Conservation (phyloP, 2,329 filamentous ascomycete species). For the Talaromyces rugulosus region DNA sequence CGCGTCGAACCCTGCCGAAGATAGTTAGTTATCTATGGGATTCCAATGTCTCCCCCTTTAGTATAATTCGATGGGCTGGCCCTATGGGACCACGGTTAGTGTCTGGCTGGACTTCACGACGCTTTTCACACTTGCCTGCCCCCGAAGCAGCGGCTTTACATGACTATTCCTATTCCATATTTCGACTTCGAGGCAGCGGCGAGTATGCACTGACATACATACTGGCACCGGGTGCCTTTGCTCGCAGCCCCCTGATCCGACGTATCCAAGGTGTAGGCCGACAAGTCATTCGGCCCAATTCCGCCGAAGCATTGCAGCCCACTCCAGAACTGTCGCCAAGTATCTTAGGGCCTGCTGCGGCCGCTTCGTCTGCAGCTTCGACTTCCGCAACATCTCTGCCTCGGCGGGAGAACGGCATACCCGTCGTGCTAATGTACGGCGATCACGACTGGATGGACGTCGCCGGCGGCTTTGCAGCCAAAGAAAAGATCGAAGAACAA, state of each 20-base stretch:
- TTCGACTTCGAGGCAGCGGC: constrained; percentile 84
- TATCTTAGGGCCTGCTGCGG: neutral
- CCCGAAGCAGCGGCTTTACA: constrained; percentile 81
- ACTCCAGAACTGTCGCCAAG: constrained; percentile 11
- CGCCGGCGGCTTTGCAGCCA: constrained; percentile 73
- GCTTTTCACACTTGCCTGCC: constrained; percentile 81
- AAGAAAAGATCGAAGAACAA: constrained; percentile 71
- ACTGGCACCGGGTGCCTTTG: constrained; percentile 88
- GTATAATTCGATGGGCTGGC: constrained; percentile 78
- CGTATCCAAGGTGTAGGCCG: constrained; percentile 82
- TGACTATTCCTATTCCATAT: constrained; percentile 90
- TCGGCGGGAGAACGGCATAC: constrained; percentile 62
- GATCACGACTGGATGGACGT: constrained; percentile 99
- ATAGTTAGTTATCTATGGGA: constrained; percentile 97
- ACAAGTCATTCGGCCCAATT: constrained; percentile 48
- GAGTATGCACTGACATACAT: constrained; percentile 93
- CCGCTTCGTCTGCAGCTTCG: constrained; percentile 28
- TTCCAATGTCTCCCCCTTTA: constrained; percentile 93
- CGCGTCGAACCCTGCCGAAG: constrained; percentile 64
- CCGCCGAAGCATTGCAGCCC: constrained; percentile 14
- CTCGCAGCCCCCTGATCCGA: constrained; percentile 79
- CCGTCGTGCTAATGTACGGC: constrained; percentile 91
- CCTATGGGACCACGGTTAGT: constrained; percentile 88
- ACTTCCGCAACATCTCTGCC: constrained; percentile 17
- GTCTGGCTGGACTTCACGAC: constrained; percentile 88